phyloP scores from a whole-genome alignment of 2,329 filamentous ascomycete genomes.

The Penicillium sp. region DNA sequence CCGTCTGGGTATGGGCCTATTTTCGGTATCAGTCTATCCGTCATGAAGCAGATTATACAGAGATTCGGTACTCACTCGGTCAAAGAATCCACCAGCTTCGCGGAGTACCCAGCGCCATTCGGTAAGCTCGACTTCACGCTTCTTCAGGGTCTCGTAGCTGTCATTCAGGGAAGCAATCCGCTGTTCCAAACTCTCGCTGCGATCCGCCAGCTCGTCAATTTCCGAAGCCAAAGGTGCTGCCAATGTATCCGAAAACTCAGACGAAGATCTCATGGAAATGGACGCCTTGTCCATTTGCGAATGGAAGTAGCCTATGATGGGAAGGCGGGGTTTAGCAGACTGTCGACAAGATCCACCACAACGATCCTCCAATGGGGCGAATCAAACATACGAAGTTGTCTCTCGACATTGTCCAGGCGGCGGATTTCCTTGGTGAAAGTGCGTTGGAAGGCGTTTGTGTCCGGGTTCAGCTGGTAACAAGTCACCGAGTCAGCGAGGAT shows the following conservation, averaged over 20 bases:
- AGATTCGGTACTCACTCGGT: conserved; percentile 55
- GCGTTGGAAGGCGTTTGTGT: conserved; percentile 90
- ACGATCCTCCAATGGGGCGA: background rate
- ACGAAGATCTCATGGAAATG: conserved; percentile 83
- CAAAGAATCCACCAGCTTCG: conserved; percentile 96
- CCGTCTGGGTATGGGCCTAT: conserved; percentile 85
- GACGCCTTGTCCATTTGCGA: conserved; percentile 90
- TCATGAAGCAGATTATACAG: background rate
- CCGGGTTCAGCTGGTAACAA: conserved; percentile 73
- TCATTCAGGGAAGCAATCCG: conserved; percentile 89
- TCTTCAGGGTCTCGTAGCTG: conserved; percentile 98
- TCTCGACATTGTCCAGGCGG: conserved; percentile 94
- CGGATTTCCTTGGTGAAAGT: conserved; percentile 98
- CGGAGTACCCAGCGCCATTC: conserved; percentile 98
- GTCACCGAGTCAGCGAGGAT: conserved; percentile 19
- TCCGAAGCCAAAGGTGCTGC: conserved; percentile 87
- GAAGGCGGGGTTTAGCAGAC: background rate
- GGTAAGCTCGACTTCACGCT: conserved; percentile 90
- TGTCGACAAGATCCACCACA: conserved; percentile 3
- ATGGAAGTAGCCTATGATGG: conserved; percentile 76
- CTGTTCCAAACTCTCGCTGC: conserved; percentile 88
- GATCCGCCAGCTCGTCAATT: conserved; percentile 92
- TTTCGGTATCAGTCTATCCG: background rate
- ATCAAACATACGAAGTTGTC: conserved; percentile 79
- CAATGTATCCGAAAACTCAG: conserved; percentile 83